Percentiles rank a stretch among this genome's conserved stretches.
Evolutionary conservation across 768 basidiomycete species (phyloP).

Genomic region (Tephrocybe sp.): DNA sequence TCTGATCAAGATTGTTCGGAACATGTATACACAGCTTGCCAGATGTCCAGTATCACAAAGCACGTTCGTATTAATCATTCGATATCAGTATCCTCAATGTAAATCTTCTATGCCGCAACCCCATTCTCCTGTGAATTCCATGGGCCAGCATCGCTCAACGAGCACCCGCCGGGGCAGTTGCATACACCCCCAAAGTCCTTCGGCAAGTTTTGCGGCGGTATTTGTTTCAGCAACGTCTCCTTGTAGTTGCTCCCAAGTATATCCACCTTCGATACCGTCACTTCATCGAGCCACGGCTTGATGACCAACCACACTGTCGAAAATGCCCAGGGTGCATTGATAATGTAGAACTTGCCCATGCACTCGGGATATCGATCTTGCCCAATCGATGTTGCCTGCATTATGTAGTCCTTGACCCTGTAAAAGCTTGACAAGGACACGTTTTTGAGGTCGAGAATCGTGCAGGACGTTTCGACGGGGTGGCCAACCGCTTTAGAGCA

Average conservation of each 20-base stretch:
- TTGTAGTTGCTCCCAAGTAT: constrained; percentile 78
- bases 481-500: constrained; percentile 70
- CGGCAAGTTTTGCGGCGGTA: constrained; percentile 80
- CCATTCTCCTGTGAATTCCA: constrained; percentile 54
- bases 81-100: not conserved
- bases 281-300: constrained; percentile 93
- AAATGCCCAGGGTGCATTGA: constrained; percentile 95
- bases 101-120: not conserved
- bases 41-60: not conserved
- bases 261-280: constrained; percentile 92
- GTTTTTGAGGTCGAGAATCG: constrained; percentile 85
- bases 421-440: constrained; percentile 77
- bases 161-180: constrained; percentile 75
- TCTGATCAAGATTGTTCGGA: constrained; percentile 4
- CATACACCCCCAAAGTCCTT: constrained; percentile 83
- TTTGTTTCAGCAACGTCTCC: constrained; percentile 76
- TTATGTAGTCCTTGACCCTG: constrained; percentile 90
- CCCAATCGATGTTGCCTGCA: constrained; percentile 69
- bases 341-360: constrained; percentile 99
- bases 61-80: not conserved
- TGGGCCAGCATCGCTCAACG: constrained; percentile 85
- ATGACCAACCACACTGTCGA: constrained; percentile 82
- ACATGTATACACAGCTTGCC: not conserved
- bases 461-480: constrained; percentile 95
- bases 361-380: constrained; percentile 92